phyloP scores from a whole-genome alignment of 345 rosid genomes.

The Pistacia vera region DNA sequence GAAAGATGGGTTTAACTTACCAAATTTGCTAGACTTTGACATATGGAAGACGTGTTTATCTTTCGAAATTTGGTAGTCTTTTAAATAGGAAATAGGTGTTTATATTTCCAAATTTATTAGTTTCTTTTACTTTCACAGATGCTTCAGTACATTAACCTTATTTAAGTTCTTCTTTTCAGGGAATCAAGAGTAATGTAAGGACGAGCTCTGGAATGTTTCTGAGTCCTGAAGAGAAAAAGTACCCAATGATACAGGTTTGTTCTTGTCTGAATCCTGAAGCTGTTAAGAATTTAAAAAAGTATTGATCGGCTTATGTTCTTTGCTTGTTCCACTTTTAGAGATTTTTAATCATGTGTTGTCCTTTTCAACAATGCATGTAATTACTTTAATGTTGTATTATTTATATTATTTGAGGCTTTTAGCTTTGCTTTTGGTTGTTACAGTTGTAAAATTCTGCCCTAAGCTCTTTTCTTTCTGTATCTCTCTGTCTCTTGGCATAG shows the following conservation, averaged over 20 bases:
- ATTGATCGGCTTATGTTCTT: not conserved
- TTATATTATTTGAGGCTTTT: not conserved
- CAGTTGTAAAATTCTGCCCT: conserved; percentile 1
- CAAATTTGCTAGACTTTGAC: too few species aligned
- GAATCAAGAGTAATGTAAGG: conserved; percentile 86
- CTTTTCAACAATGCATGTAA: not conserved
- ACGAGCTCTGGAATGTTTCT: conserved; percentile 99
- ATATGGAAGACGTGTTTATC: too few species aligned
- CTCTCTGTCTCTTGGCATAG: conserved; percentile 15
- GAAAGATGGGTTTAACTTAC: not conserved
- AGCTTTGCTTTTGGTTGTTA: not conserved
- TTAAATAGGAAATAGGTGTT: not conserved
- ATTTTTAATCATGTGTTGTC: not conserved
- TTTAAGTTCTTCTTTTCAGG: conserved; percentile 41
- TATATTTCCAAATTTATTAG: not conserved
- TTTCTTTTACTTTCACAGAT: conserved; percentile 5
- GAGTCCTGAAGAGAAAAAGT: conserved; percentile 62
- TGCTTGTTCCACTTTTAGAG: not conserved
- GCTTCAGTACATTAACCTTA: not conserved
- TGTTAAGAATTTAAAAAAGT: not conserved
- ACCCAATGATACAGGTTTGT: conserved; percentile 82
- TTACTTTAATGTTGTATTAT: too few species aligned
- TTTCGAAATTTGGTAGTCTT: too few species aligned
- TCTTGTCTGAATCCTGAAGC: not conserved
- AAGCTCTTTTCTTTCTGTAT: not conserved